Conservation (phyloP, 2,329 filamentous ascomycete genomes). For the Raffaelea ambrosiae region DNA sequence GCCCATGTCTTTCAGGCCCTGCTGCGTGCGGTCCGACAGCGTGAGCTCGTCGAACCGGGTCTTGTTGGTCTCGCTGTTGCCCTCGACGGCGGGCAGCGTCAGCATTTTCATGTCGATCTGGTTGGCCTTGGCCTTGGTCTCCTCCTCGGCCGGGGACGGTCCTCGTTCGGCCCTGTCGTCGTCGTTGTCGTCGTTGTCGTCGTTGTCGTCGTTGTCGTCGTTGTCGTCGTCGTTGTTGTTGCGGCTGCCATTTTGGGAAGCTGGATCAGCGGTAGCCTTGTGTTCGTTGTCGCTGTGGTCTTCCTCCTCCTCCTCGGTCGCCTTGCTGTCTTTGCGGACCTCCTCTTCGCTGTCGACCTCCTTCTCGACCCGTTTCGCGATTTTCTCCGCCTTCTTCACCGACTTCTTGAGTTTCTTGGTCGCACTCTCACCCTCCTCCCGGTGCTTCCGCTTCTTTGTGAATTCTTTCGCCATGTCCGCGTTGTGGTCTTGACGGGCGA, state of each 20-base stretch:
- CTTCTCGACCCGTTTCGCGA: background rate
- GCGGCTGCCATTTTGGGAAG: too few relatives aligned
- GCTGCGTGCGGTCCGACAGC: conserved; percentile 80
- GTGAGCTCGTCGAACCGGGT: conserved; percentile 71
- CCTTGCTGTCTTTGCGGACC: background rate
- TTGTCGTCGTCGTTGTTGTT: conserved; percentile 8
- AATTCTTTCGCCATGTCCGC: too few relatives aligned
- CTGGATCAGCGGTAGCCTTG: conserved; percentile 12
- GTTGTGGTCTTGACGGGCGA: too few relatives aligned
- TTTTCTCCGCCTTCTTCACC: conserved; percentile 4
- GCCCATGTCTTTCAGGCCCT: conserved; percentile 82
- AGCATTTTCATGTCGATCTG: conserved; percentile 13
- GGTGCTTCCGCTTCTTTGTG: background rate
- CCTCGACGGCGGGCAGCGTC: conserved; percentile 48
- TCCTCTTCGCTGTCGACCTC: background rate
- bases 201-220: conserved; percentile 7
- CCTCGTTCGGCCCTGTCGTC: conserved; percentile 26
- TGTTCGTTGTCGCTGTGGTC: conserved; percentile 9
- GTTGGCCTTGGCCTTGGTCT: too few relatives aligned
- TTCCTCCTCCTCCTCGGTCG: conserved; percentile 8
- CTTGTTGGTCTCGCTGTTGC: conserved; percentile 41
- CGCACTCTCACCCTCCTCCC: background rate
- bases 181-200: conserved; percentile 11
- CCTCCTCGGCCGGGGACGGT: conserved; percentile 12
- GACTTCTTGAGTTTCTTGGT: too few relatives aligned